Base-by-base conservation (phyloP, 257 asterid genomes). In the Capsicum pubescens region DNA sequence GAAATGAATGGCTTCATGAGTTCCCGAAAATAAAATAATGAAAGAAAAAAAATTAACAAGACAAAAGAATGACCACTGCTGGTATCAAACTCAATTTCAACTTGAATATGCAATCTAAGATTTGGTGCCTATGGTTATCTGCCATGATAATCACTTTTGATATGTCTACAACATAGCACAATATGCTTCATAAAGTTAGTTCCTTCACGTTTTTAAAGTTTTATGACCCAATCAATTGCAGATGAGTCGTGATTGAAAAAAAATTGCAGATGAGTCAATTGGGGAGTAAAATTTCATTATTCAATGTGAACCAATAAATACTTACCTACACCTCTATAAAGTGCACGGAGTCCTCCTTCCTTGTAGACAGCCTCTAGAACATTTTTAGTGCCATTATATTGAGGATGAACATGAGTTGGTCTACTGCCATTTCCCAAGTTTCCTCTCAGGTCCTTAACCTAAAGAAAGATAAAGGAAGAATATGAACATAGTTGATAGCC, bases 321-420 rank as follows among this genome's bases (percentile, higher is more conserved):
- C 79, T 16, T 91, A 94, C 99, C 98, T 90, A 96, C 88, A 87
- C 99, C 99, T 71, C 99, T 92, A 84, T 97, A 97, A 58, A 97
- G 94, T 56, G 86, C 98, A 4, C 98, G 96, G 17, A 86, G 89
- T 78, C 99, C 99, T 54, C 98, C 97, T 87, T 93, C 96, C 85
- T 59, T 87, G 86, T 94, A 95, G 82, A 97, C 98, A 74, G 91
- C 86, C 86, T 84, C 87, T 4, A 97, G 78, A 82, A 93, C 99
- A 88, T 97, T 91, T 85, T 84, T 88, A 60, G 94, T 91, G 80
- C 98, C 99, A 35, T 83, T 90, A 83, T 95, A 93, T 61, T 93
- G 88, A 67, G 95, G 95, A 80, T 83, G 90, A 48, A 85, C 82
- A 86, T 84, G 90, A 21, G 87, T 59, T 19, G 86, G 90, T 84